Base-by-base conservation (phyloP, 2,329 filamentous ascomycete genomes). In the Aspergillus viridinutans region DNA sequence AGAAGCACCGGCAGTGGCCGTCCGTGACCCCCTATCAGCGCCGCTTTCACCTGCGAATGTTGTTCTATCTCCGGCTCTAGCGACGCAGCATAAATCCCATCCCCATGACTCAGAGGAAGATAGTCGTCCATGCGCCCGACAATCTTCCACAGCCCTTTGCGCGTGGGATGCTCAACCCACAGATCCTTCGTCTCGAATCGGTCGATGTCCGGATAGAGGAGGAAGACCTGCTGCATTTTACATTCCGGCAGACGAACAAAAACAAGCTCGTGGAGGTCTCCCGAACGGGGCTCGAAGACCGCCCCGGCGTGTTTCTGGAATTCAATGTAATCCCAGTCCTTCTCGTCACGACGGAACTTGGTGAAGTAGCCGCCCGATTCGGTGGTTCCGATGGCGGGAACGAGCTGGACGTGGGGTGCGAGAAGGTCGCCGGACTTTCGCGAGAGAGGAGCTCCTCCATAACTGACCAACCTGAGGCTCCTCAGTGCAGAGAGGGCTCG, bases 351-450 rank as follows among this genome's bases (percentile, higher is more conserved):
- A 10, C 62, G 57, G 1, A 51, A 26, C 9, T 40, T 43, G 0
- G 56, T 60, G n/a, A 61, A 60, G 51, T 64, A 68, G 7, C 54
- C 53, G 2, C 64, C 61, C 9, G 55, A 35, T 38, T 67, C 66
- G 7, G 64, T 67, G 42, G 61, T 67, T n/a, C 66, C 67, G n/a
- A 72, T 57, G 7, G 58, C 58, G 2, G 66, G 61, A 14, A 62
- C 59, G 1, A 64, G 17, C 9, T 50, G 53, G 12, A 53, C 53
- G 49, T 65, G 26, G 7, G 56, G 48, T 0, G 43, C n/a, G 0
- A 71, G 58, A 14, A 69, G 60, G 23, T 69, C 56, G 26, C 63
- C 69, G 2, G 64, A 62, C 54, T 63, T 68, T 2, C 55, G 49
- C 4, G 64, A 59, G 0, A 72, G 63, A n/a, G 68, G 60, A 6